phyloP scores from a whole-genome alignment of 345 rosid genomes.

The Citrus cavaleriei region DNA sequence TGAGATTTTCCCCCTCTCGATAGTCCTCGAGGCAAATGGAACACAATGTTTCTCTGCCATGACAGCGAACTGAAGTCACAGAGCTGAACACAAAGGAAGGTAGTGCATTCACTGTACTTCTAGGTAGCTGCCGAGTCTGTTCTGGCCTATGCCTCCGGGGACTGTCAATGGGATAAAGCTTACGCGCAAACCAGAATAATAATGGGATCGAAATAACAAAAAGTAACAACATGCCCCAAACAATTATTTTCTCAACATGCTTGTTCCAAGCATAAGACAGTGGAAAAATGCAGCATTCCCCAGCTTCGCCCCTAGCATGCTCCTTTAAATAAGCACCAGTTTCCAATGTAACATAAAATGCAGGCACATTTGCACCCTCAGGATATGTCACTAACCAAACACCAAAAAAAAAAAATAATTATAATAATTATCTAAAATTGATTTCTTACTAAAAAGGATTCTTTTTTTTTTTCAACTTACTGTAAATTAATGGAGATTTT shows the following conservation, averaged over 20 bases:
- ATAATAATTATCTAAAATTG: neutral
- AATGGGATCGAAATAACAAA: slow-evolving; percentile 36
- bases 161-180: slow-evolving; percentile 27
- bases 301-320: slow-evolving; percentile 37
- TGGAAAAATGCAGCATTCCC: slow-evolving; percentile 59
- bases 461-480: slow-evolving; percentile 30
- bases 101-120: slow-evolving; percentile 41
- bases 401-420: neutral
- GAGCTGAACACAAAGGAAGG: slow-evolving; percentile 44
- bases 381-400: slow-evolving; percentile 53
- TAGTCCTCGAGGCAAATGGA: slow-evolving; percentile 78
- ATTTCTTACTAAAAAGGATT: neutral
- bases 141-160: slow-evolving; percentile 41
- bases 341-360: slow-evolving; percentile 51
- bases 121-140: slow-evolving; percentile 6
- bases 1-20: slow-evolving; percentile 54
- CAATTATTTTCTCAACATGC: too few relatives aligned
- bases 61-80: slow-evolving; percentile 14
- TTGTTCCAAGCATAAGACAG: slow-evolving; percentile 18
- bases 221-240: too few relatives aligned
- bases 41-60: slow-evolving; percentile 45
- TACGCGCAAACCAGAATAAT: slow-evolving; percentile 38
- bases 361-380: slow-evolving; percentile 39
- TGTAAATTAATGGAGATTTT: slow-evolving; percentile 46
- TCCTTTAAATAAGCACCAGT: slow-evolving; percentile 47